Evolutionary conservation across 2,329 filamentous ascomycete genomes (phyloP), one percentile per base, ranked within the genome.

Genomic region (Fusarium incarnatum): DNA sequence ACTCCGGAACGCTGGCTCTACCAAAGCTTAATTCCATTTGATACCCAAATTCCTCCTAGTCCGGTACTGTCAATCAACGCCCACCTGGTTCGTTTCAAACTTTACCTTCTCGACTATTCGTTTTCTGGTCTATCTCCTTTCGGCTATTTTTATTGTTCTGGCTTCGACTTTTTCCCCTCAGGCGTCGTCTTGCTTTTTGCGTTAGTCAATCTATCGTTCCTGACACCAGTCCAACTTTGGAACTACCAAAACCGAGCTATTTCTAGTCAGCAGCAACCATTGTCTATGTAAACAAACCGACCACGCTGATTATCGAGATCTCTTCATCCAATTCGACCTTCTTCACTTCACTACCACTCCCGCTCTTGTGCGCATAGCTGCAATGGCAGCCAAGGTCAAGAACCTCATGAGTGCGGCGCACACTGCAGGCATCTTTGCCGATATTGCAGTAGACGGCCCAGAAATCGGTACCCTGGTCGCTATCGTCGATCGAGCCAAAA

Each of bases 401-500:
- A 86, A 88, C 75, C 80, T 86, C 56, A 81, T 89, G 76, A 88
- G 87, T 78, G 86, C 85, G 73, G 88, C 89, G 77, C 94, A 98
- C 82, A 94, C 94, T 27, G 92, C 95, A 7, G 95, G 95, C 77
- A 97, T 98, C 79, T 98, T 93, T 81, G 92, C 94, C 52, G 94
- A 98, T 82, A 94, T 97, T 91, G 93, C 91, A 22, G 88, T 97
- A 60, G 95, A 98, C 79, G 96, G 96, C 2, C 95, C 96, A 6
- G 87, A 93, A 64, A 98, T 99, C 76, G 96, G 96, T 73, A 98
- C 94, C 3, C 85, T 99, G 73, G 94, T 99, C 48, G 88, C 94
- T 60, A 91, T 99, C 75, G 89, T 98, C 76, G 96, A 99, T 83
- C 89, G 94, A 73, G 96, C 94, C 55, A 98, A 97, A 88, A 99